These are phyloP conservation scores for Penicillium freii DNA, from an alignment of 2,329 filamentous ascomycete genomes.

Conservation along the genomic window DNA sequence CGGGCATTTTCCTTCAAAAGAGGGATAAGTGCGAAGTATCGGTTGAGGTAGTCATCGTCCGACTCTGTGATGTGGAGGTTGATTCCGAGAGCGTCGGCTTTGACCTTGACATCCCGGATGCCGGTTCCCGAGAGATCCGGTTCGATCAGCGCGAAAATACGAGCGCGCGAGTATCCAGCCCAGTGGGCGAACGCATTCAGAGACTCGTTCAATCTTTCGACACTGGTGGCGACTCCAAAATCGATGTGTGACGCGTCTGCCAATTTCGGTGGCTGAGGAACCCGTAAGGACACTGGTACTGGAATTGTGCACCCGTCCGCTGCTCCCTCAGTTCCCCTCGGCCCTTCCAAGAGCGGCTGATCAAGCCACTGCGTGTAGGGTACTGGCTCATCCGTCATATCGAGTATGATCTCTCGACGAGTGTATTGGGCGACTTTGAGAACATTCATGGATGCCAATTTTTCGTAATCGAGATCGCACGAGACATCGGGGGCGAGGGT, in stretches of 20 bases:
- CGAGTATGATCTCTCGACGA: constrained; percentile 32
- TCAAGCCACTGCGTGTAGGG: constrained; percentile 30
- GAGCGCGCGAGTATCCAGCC: constrained; percentile 53
- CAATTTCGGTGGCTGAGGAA: constrained; percentile 45
- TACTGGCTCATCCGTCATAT: constrained; percentile 22
- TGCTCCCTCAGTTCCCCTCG: constrained; percentile 11
- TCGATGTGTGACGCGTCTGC: constrained; percentile 52
- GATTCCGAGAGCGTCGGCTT: constrained; percentile 40
- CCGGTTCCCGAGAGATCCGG: constrained; percentile 26
- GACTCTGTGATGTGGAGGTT: constrained; percentile 43
- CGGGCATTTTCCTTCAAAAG: constrained; percentile 49
- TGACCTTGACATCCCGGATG: constrained; percentile 30
- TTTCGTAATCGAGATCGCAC: constrained; percentile 30
- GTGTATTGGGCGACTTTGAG: constrained; percentile 30
- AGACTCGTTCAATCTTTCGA: constrained; percentile 52
- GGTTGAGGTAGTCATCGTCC: constrained; percentile 44
- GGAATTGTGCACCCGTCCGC: constrained; percentile 42
- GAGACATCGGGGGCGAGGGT: constrained; percentile 29
- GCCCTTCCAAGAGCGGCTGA: constrained; percentile 25
- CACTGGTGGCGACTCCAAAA: constrained; percentile 58
- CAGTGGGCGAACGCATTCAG: constrained; percentile 56
- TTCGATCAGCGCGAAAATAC: constrained; percentile 55
- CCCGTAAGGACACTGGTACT: constrained; percentile 48
- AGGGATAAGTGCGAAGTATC: constrained; percentile 58
- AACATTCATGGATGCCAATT: constrained; percentile 26